These are phyloP conservation scores for Candida caryicola DNA, from an alignment of 805 yeast genomes.

Conservation along the genomic window DNA sequence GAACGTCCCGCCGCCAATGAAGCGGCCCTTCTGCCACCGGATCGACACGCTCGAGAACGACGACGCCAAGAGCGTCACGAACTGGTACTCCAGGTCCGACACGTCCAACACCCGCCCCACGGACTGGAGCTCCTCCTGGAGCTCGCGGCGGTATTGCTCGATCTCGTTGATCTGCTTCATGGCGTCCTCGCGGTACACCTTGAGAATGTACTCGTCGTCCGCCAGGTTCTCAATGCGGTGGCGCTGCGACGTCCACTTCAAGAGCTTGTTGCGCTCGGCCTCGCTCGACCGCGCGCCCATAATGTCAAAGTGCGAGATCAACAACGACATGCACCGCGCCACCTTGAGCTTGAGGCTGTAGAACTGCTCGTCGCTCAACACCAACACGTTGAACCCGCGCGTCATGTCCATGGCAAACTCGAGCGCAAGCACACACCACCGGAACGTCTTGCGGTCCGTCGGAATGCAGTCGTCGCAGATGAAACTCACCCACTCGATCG, in stretches of 20 bases:
- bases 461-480: constrained; percentile 94
- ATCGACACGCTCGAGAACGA: constrained; percentile 86
- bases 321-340: constrained; percentile 88
- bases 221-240: constrained; percentile 49
- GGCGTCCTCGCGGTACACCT: constrained; percentile 63
- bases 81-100: constrained; percentile 82
- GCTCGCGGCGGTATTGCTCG: constrained; percentile 53
- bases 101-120: constrained; percentile 91
- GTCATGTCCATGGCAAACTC: constrained; percentile 97
- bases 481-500: constrained; percentile 89
- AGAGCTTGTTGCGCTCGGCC: constrained; percentile 52
- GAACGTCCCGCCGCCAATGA: constrained; percentile 93
- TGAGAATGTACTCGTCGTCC: constrained; percentile 37
- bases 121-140: constrained; percentile 40
- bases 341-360: constrained; percentile 70
- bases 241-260: constrained; percentile 51
- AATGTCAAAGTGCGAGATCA: constrained; percentile 94
- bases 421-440: constrained; percentile 94
- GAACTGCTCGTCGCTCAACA: constrained; percentile 76
- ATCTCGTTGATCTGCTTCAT: constrained; percentile 61
- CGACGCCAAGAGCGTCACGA: constrained; percentile 80
- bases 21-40: constrained; percentile 95
- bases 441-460: constrained; percentile 77
- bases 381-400: constrained; percentile 80
- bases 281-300: constrained; percentile 95